Evolutionary conservation across 176 grass and related monocot species (phyloP).

Genomic region (Saccharum spontaneum): DNA sequence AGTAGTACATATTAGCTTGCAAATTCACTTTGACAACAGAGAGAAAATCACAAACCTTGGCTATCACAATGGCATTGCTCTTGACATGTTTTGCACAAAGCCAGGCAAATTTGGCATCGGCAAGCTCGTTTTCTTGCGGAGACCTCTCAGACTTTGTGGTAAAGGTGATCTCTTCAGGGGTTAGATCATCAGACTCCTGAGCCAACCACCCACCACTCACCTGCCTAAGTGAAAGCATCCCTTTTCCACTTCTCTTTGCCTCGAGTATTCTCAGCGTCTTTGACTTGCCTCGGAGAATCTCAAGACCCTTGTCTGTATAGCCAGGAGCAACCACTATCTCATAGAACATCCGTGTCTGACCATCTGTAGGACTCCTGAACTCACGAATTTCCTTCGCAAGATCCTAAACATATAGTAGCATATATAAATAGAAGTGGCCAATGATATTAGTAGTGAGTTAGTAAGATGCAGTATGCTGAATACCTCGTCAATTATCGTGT

Average conservation of each 20-base stretch:
- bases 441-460: neutral
- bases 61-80: slow-evolving; percentile 95
- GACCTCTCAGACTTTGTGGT: slow-evolving; percentile 42
- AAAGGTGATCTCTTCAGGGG: slow-evolving; percentile 80
- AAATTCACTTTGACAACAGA: slow-evolving; percentile 13
- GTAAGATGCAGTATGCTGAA: neutral
- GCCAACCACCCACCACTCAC: slow-evolving; percentile 77
- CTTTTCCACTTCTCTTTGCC: slow-evolving; percentile 69
- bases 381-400: slow-evolving; percentile 90
- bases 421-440: neutral
- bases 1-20: neutral
- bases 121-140: slow-evolving; percentile 52
- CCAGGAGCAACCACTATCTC: slow-evolving; percentile 86
- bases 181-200: slow-evolving; percentile 78
- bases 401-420: slow-evolving; percentile 44
- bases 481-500: slow-evolving; percentile 75
- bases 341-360: slow-evolving; percentile 81
- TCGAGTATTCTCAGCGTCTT: slow-evolving; percentile 84
- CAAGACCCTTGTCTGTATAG: slow-evolving; percentile 81
- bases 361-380: slow-evolving; percentile 77
- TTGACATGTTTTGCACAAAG: slow-evolving; percentile 96
- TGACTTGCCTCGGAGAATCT: slow-evolving; percentile 74
- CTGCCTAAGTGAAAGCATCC: slow-evolving; percentile 74
- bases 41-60: slow-evolving; percentile 58
- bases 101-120: slow-evolving; percentile 88